Evolutionary conservation across 2,329 filamentous ascomycete species (phyloP), one percentile per base, ranked within the genome.

Genomic region (Xylaria sp.): DNA sequence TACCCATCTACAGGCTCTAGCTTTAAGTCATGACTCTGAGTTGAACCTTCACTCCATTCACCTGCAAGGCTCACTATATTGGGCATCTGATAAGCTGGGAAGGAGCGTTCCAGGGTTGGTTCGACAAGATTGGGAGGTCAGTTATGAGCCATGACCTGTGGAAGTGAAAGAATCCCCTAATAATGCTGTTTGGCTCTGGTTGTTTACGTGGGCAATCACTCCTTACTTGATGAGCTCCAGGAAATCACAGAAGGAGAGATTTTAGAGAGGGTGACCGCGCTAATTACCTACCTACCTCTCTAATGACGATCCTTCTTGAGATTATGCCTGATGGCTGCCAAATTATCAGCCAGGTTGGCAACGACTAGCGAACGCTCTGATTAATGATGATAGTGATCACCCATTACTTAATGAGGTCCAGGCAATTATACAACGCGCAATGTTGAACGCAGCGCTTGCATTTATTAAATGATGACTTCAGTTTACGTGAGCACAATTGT

Each of bases 61-160:
- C 45, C 57, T 51, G 57, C 57, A 51, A 60, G 44, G 49, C 58
- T 61, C 58, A 44, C 49, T 61, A 61, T 61, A 29, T 61, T 45
- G 47, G 47, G 58, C 47, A 61, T 20, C 47, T 61, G 58, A 44
- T 61, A 61, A 61, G 56, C 56, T 49, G 42, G 42, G n/a, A 59
- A 61, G 59, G 49, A 44, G 38, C 49, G 49, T 61, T 47, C 38
- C 20, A 54, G 59, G 59, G 49, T 61, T 61, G 59, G 59, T 54
- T 54, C 59, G 49, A 61, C 49, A 61, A 61, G 59, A 54, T 61
- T 61, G 59, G 59, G 49, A 61, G 59, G 59, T 45, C 17, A 61
- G 58, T 61, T n/a, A 61, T 36, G 47, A 61, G 58, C 58, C 27
- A 61, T 27, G 49, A 53, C 58, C 58, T 36, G 47, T 53, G 47